Base-by-base conservation (phyloP, 441 rosid genomes). In the Eutrema salsugineum region DNA sequence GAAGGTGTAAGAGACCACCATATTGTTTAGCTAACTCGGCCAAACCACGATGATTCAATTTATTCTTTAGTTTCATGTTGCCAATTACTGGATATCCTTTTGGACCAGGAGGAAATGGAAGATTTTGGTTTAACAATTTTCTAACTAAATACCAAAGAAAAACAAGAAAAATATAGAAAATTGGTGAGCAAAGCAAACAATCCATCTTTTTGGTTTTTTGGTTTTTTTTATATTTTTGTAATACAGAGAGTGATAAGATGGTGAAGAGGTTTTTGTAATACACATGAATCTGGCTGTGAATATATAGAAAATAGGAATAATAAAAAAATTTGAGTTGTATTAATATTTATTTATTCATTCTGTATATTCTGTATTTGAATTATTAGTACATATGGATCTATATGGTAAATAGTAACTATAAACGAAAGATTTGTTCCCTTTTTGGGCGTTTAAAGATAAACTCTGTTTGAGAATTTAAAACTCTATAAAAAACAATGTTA, bases 1-100 rank as follows among this genome's bases (percentile, higher is more conserved):
- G 79, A 20, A 87, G 86, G 46, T 85, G 86, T 48, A 83, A 33
- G 28, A 87, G 77, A 14, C 87, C 88, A 15, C 88, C 88, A 38
- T 80, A 83, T n/a, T 59, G 54, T 42, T 70, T 43, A 33, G 85
- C 78, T 8, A 87, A 75, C 7, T 27, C 28, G 2, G 91, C 91
- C 2, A 86, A 76, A 38, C 88, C 91, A 12, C 81, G 84, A 66
- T 84, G 88, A 49, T 77, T 84, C 78, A 87, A 65, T 32, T 82
- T 78, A 70, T 82, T 70, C 76, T 73, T 71, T 77, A 87, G 73
- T 11, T 27, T 68, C 66, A 87, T 71, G 79, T 84, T 87, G 32
- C 88, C 85, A 35, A 87, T 61, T 1, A 87, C 47, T 11, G 87
- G 88, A 51, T 66, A 70, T 27, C 88, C 85, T 54, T 36, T 83